Base-by-base conservation (phyloP, 2,329 filamentous ascomycete genomes). In the Endoconidiophora laricicola region DNA sequence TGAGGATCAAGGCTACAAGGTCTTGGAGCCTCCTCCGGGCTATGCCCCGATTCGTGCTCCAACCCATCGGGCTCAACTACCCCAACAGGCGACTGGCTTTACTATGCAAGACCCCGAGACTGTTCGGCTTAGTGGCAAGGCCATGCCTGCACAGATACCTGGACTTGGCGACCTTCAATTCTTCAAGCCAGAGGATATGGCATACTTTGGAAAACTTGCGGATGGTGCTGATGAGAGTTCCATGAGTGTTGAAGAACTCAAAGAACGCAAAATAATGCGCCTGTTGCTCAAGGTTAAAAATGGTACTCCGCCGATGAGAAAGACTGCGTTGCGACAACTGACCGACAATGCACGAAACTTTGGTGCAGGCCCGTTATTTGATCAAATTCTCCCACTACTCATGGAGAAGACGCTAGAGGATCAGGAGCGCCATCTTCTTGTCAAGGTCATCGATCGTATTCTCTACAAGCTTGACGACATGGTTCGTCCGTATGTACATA, bases 361-460 rank as follows among this genome's bases (percentile, higher is more conserved):
- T 62, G 91, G 91, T 55, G 88, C 91, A 36, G 88, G 87, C 0
- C 78, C 91, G 6, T 74, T 98, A 0, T 98, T 98, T 69, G 94
- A 96, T 63, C 91, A 98, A 65, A 96, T 98, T 56, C 74, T 98
- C 10, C 91, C 91, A 1, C 69, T 98, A 48, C 78, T 98, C 52
- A 98, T 98, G 91, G 91, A 98, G 67, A 95, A 94, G 68, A 91
- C 86, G 0, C 69, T 98, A 16, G 93, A 98, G 64, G 91, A 98
- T 56, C 91, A 98, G 65, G 91, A 98, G 65, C 88, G 91, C 48
- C 91, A 98, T 74, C 71, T 98, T 65, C 76, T 98, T 24, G 93
- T 98, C 69, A 98, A 98, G 69, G 93, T 98, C 59, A 96, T 98
- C 60, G 93, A 98, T 63, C 83, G 91, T 66, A 88, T 98, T 54